Conservation (phyloP, 1,284 basidiomycete species). For the Moesziomyces sp. region DNA sequence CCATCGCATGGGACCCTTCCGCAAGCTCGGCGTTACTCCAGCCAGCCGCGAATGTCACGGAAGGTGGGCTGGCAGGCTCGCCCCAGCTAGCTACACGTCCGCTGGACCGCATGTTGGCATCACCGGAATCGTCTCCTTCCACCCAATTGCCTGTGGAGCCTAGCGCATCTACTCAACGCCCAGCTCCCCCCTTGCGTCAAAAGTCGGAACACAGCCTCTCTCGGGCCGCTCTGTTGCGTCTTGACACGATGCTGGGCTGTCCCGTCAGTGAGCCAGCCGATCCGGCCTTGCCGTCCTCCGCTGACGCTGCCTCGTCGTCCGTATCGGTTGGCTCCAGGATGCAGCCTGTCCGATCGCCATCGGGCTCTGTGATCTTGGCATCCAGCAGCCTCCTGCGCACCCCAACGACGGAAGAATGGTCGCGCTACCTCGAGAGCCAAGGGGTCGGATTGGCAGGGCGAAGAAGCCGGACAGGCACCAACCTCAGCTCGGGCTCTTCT, state of each 20-base stretch:
- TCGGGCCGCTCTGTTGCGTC: slow-evolving; percentile 20
- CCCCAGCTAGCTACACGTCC: slow-evolving; percentile 18
- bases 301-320: slow-evolving; percentile 12
- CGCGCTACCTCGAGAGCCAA: slow-evolving; percentile 57
- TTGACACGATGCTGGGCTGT: slow-evolving; percentile 27
- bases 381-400: slow-evolving; percentile 48
- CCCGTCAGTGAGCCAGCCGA: slow-evolving; percentile 9
- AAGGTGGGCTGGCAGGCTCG: slow-evolving; percentile 7
- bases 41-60: slow-evolving; percentile 21
- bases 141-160: slow-evolving; percentile 9
- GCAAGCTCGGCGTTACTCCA: slow-evolving; percentile 14
- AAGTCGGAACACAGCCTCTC: slow-evolving; percentile 33
- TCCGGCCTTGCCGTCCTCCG: slow-evolving; percentile 7
- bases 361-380: slow-evolving; percentile 21
- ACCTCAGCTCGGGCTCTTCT: slow-evolving; percentile 35
- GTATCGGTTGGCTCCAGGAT: slow-evolving; percentile 3
- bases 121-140: slow-evolving; percentile 20
- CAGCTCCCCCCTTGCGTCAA: slow-evolving; percentile 11
- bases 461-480: slow-evolving; percentile 35
- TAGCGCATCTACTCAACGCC: slow-evolving; percentile 1
- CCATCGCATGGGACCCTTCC: slow-evolving; percentile 27
- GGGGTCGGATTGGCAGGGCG: slow-evolving; percentile 40
- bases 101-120: slow-evolving; percentile 1
- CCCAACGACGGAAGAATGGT: slow-evolving; percentile 64
- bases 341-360: slow-evolving; percentile 28